Percentiles rank a stretch among this genome's conserved stretches.
phyloP scores from a whole-genome alignment of 2,329 filamentous ascomycete genomes.

The Aspergillus ochraceus region DNA sequence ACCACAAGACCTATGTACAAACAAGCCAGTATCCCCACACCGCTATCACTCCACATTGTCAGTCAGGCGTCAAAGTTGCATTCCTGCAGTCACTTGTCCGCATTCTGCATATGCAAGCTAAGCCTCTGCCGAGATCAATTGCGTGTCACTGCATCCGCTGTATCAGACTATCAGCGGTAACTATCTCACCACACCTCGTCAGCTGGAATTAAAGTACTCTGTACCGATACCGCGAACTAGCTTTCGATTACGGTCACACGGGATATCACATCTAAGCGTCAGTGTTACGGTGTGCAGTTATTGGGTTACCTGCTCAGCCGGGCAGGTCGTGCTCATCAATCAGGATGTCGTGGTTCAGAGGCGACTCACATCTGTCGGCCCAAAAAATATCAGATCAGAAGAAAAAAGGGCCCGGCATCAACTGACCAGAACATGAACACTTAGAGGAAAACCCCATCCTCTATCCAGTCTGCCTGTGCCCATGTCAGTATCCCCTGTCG shows the following conservation, averaged over 20 bases:
- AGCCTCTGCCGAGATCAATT: neutral
- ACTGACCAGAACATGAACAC: neutral
- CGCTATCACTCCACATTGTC: no score
- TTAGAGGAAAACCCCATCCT: neutral
- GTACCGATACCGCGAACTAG: neutral
- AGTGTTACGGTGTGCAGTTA: neutral
- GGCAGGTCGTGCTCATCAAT: neutral
- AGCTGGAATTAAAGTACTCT: neutral
- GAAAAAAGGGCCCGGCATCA: neutral
- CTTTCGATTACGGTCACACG: no score
- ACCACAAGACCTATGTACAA: no score
- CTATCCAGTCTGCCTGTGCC: neutral
- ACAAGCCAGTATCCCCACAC: no score
- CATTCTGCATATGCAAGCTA: neutral
- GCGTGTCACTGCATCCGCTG: neutral
- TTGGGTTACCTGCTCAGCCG: neutral
- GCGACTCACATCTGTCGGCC: neutral
- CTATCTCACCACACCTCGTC: neutral
- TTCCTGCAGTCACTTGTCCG: neutral
- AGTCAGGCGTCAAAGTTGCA: neutral
- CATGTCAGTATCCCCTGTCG: neutral
- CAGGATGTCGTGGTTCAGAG: neutral
- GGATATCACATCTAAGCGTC: neutral
- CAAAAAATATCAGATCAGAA: neutral
- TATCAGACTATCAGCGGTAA: neutral